Evolutionary conservation across 2,329 filamentous ascomycete genomes (phyloP), one percentile per base, ranked within the genome.

Genomic region (Penicillium aurantiogriseum): DNA sequence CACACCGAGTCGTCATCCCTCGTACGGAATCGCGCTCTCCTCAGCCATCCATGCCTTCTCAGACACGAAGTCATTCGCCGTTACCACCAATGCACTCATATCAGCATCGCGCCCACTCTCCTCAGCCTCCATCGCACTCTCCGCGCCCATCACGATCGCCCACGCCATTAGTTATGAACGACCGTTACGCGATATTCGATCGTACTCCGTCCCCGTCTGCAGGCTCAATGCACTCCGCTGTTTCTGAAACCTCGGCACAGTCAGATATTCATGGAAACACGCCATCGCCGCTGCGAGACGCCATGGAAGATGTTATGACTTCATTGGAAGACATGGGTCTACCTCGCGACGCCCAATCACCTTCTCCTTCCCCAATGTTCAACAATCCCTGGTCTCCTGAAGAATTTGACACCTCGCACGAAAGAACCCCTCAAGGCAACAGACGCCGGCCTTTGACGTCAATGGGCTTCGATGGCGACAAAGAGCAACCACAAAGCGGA

Each of bases 261-360:
- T 92, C 91, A 2, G 85, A 81, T 45, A 79, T 80, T 39, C 84
- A 82, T 44, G 86, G 86, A 1, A 79, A 90, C 72, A 99, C 94
- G 0, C 94, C 94, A 1, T 97, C 94, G 2, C 94, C 94, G 0
- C 79, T 99, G 3, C 84, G 94, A 58, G 91, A 92, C 73, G 94
- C 94, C 1, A 99, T 99, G 92, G 93, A 97, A 70, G 93, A 95
- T 74, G 92, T 99, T 4, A 97, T 97, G 86, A 91, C 94, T 63
- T 95, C 94, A 55, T 77, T 99, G 43, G 88, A 96, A 70, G 92
- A 92, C 59, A 90, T 99, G 80, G 88, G 88, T 19, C 80, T 88
- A 65, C 79, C 84, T 42, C 81, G 82, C 55, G 77, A 82, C 23
- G 74, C 71, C 11, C 73, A 77, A 31, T 79, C 80, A 61, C 67